Evolutionary conservation across 768 basidiomycete species (phyloP), one percentile per base, ranked within the genome.

Genomic region (Boletellus ananas): DNA sequence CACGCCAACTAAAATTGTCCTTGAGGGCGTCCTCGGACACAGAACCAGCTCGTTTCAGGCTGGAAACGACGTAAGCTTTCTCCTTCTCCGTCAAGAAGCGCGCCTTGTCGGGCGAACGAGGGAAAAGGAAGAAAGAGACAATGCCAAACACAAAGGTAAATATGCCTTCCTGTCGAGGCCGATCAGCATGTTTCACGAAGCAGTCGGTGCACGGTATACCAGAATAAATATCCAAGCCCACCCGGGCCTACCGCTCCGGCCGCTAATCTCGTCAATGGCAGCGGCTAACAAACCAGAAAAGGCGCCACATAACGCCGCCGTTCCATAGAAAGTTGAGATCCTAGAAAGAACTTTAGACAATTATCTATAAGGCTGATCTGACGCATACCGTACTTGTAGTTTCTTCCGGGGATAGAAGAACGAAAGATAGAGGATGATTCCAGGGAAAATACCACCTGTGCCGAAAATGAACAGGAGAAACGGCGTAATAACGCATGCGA

Each of bases 221-320:
- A 79, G 34, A 38, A 80, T 78, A 52, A 81, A 80, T 58, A 81
- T 74, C 81, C 79, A 84, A 33, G 76, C 70, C 84, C 84, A 86
- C 1, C 80, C 84, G 4, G 76, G 70, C 45, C 66, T 73, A 6
- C 79, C 77, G 2, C 67, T 65, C 10, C 72, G 64, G 10, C 79
- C 78, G 43, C 80, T 63, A 71, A 87, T 79, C 12, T 79, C 64
- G 21, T 71, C 58, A 43, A 87, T 83, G 1, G 73, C 81, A 29
- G 79, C 70, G 1, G 84, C 83, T 2, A 87, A 70, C 9, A 87
- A 66, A 33, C 85, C 85, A 7, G 82, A 83, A 55, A 84, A 83
- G 0, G 79, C 77, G 1, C 81, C 80, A 0, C 82, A 76, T 8
- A 81, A 67, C 14, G 80, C 79, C 4, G 81, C 73, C 10, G 72